phyloP scores from a whole-genome alignment of 2,329 filamentous ascomycete species.

The Aaosphaeria arxii region DNA sequence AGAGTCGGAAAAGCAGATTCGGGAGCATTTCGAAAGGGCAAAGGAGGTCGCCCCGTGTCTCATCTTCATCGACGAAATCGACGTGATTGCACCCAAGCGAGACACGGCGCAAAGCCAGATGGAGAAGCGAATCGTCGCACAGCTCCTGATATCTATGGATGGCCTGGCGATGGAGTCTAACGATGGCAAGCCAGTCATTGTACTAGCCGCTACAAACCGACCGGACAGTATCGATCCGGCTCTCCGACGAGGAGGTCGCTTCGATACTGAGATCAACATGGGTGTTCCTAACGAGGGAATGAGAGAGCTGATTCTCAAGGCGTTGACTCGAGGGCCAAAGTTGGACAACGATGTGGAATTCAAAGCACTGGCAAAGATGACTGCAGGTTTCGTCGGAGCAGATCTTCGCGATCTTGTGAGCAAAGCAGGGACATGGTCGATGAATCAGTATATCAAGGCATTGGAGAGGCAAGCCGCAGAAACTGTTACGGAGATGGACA shows the following conservation, averaged over 20 bases:
- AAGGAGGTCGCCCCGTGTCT: slow-evolving; percentile 82
- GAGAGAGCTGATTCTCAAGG: slow-evolving; percentile 73
- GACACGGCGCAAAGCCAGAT: slow-evolving; percentile 83
- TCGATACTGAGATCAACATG: slow-evolving; percentile 82
- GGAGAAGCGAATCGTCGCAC: slow-evolving; percentile 81
- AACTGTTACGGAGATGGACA: slow-evolving; percentile 48
- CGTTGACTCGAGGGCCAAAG: slow-evolving; percentile 64
- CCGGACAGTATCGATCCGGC: slow-evolving; percentile 83
- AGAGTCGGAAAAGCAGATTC: slow-evolving; percentile 82
- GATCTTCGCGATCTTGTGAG: slow-evolving; percentile 74
- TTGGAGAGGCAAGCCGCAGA: slow-evolving; percentile 42
- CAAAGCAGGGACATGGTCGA: slow-evolving; percentile 63
- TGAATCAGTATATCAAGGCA: slow-evolving; percentile 57
- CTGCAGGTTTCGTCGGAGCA: slow-evolving; percentile 88
- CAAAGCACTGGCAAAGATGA: slow-evolving; percentile 70
- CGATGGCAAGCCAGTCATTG: slow-evolving; percentile 75
- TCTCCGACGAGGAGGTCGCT: slow-evolving; percentile 69
- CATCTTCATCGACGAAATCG: slow-evolving; percentile 89
- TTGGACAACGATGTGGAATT: slow-evolving; percentile 73
- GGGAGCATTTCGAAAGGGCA: slow-evolving; percentile 85
- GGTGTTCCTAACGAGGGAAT: slow-evolving; percentile 78
- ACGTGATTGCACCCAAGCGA: slow-evolving; percentile 83
- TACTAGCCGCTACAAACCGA: slow-evolving; percentile 86
- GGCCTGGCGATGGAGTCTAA: slow-evolving; percentile 68
- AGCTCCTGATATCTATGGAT: slow-evolving; percentile 85